Base-by-base conservation (phyloP, 179 eudicot species). In the Beta macrorhiza region DNA sequence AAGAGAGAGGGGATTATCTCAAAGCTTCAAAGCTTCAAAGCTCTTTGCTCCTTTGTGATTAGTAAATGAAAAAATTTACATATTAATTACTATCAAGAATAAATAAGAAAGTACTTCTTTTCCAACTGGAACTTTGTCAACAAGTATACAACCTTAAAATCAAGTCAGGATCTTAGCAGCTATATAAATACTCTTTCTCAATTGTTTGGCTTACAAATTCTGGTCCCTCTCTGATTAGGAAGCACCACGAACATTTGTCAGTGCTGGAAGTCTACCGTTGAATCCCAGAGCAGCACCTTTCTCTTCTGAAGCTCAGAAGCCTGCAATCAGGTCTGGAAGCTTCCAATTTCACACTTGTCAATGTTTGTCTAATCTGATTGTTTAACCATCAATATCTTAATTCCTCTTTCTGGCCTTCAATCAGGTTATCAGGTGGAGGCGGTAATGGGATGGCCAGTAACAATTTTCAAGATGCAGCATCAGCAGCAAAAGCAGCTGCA, bases 401-500 rank as follows among this genome's bases (percentile, higher is more conserved):
- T 52, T 63, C 19, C 49, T 78, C 42, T 47, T 56, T 51, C 25
- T 20, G 29, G 45, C 67, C 45, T 58, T 71, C n/a, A 5, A 70
- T 62, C 80, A 89, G 94, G 70, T 78, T 82, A 71, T 84, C 91
- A 42, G 78, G 82, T 80, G 82, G 81, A 42, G 88, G 79, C 77
- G 62, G 52, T 45, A 84, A 45, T 78, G 87, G 79, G 74, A 67
- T 72, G 77, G 80, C 85, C n/a, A 32, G 76, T 47, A 65, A 72
- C 77, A 87, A 65, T n/a, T 89, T 81, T 86, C 78, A 88, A 76
- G 91, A 93, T 84, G 85, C 92, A 56, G 93, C 93, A 64, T 88
- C 99, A 56, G 98, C 97, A 75, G 99, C 93, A 80, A 88, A 90
- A 84, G 95, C 91, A 74, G 99, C 99, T 79, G 95, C 98, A 20